Evolutionary conservation across 306 rosid genomes (phyloP), one percentile per base, ranked within the genome.

Genomic region (Fagus crenata): DNA sequence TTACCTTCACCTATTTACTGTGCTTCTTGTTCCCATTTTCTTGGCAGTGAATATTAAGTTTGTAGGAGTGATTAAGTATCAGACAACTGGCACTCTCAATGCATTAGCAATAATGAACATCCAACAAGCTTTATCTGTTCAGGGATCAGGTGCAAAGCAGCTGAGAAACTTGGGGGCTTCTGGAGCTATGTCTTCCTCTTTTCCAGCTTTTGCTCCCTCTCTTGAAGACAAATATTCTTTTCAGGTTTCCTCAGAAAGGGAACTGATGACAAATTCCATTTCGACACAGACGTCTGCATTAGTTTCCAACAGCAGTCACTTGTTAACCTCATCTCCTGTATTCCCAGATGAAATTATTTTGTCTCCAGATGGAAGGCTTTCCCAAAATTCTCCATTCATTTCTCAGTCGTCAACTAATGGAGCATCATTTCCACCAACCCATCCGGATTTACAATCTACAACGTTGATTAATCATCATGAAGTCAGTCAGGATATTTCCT

Each of bases 101-200:
- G 49, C 6, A 31, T 55, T 22, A 6, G 56, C 22, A 8, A 58
- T 72, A 40, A 74, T 61, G 72, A 71, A 84, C 70, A 12, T 49
- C 56, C 77, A 54, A 36, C 74, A 13, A 67, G 59, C 77, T 71
- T 77, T 80, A 79, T 42, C 46, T 74, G 59, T 67, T 70, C 58
- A 43, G 69, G 79, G 79, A 79, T 78, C 77, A 82, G 79, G 75
- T 67, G 36, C 18, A 58, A 53, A 72, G 15, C 79, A 86, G 72
- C 61, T 60, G 76, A 70, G 75, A 77, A 69, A 64, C 71, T 74
- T 71, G 70, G 80, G 76, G 65, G 72, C 75, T 22, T 22, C 28
- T 5, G 76, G 76, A 81, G 81, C 64, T 67, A 83, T 83, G 89
- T 84, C 87, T 49, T 79, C 91, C 71, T 87, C 95, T 76, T 87